Percentiles rank a stretch among this genome's conserved stretches.
phyloP scores from a whole-genome alignment of 2,329 filamentous ascomycete species.

The Allantophomopsis cytisporea region DNA sequence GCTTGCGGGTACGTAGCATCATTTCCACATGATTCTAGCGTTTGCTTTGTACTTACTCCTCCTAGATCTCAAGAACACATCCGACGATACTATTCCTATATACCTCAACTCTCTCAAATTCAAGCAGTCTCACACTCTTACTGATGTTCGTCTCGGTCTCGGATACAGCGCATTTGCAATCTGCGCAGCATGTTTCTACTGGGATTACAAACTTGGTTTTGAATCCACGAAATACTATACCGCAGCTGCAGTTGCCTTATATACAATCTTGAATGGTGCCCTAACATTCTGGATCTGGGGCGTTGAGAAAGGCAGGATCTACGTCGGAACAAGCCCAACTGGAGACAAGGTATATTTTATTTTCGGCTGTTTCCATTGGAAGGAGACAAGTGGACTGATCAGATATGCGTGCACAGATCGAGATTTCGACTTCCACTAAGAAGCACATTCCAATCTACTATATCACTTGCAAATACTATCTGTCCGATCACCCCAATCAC shows the following conservation, averaged over 20 bases:
- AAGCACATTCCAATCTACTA: conserved; percentile 78
- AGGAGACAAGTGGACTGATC: too few species aligned
- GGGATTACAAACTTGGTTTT: conserved; percentile 87
- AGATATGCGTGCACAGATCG: conserved; percentile 36
- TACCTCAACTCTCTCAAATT: conserved; percentile 86
- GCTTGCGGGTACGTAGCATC: conserved; percentile 11
- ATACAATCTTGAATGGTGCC: conserved; percentile 64
- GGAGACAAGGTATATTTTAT: conserved; percentile 45
- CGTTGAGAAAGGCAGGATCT: conserved; percentile 72
- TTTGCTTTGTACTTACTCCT: not conserved
- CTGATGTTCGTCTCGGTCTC: conserved; percentile 69
- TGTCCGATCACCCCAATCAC: conserved; percentile 21
- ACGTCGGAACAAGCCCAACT: conserved; percentile 52
- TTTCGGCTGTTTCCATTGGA: too few species aligned
- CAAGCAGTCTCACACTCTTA: conserved; percentile 65
- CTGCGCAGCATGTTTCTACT: conserved; percentile 72
- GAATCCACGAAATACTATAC: conserved; percentile 75
- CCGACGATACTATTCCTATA: conserved; percentile 86
- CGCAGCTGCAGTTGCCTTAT: conserved; percentile 62
- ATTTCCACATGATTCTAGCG: not conserved
- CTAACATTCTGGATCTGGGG: conserved; percentile 77
- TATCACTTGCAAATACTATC: conserved; percentile 45
- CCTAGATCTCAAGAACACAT: conserved; percentile 88
- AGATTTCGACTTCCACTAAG: conserved; percentile 56
- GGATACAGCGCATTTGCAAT: conserved; percentile 75